Base-by-base conservation (phyloP, 192 early-diverging fungal species). In the Coemansia sp. region DNA sequence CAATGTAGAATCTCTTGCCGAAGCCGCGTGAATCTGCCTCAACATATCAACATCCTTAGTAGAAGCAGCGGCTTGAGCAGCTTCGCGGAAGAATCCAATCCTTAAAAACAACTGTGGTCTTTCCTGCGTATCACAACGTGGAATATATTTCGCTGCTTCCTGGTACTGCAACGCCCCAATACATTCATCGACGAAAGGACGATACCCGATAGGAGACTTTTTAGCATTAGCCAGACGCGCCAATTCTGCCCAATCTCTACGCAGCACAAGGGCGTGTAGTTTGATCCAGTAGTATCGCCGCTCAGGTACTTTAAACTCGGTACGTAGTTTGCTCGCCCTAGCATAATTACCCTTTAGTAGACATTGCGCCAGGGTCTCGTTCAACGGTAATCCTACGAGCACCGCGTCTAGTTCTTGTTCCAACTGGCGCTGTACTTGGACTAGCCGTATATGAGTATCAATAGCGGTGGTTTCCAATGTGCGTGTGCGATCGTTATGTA, bases 241-340 rank as follows among this genome's bases (percentile, higher is more conserved):
- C 60, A 98, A 81, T 36, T 92, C 91, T 5, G 91, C 90, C 94
- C 93, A 99, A 66, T 97, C 92, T 16, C 92, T 80, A 11, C 89
- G 84, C 69, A 88, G 80, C 0, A 97, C 93, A 8, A 99, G 78
- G 0, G 93, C 92, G 6, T 88, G 91, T 12, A 97, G 72, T 65
- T 93, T 95, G 46, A 99, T 87, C 95, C 95, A 95, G 89, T 91
- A 94, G 74, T 92, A 98, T 43, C 93, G 55, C 50, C 78, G 90
- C 41, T 98, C 96, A 1, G 96, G 90, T 12, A 98, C 87, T 70
- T 92, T 92, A 72, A 97, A 93, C 16, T 98, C 97, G 1, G 75
- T 86, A 33, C 89, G 88, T 2, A 98, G 64, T 73, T 96, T 97
- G 34, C 78, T 67, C 1, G 96, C 98, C 46, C 89, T 85, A 10